A percentile compares a stretch with the other conserved stretches of the same genome.
Conservation (phyloP, 2,329 filamentous ascomycete genomes). For the Trematosphaeria pertusa region DNA sequence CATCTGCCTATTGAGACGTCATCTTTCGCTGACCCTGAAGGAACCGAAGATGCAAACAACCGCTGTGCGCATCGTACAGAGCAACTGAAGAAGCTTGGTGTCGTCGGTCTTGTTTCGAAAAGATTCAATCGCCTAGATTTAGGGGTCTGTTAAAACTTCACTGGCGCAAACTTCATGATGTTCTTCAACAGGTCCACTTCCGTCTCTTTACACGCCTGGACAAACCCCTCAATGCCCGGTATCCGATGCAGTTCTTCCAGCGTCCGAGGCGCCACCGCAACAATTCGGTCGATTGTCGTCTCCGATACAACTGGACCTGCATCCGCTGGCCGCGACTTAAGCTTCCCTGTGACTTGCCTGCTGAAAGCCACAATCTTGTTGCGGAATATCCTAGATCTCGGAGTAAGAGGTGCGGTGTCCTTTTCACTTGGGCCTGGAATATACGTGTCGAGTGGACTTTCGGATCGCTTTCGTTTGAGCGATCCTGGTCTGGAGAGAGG, state of each 20-base stretch:
- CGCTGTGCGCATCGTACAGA: too few relatives aligned
- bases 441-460: constrained; percentile 14
- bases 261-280: constrained; percentile 24
- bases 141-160: background rate
- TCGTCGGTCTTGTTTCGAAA: background rate
- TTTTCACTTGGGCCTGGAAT: background rate
- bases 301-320: constrained; percentile 26
- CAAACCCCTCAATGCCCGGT: constrained; percentile 30
- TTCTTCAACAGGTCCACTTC: constrained; percentile 33
- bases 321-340: constrained; percentile 7
- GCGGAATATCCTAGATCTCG: constrained; percentile 23
- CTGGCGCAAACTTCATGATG: constrained; percentile 32
- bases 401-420: constrained; percentile 8
- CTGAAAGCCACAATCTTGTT: constrained; percentile 43
- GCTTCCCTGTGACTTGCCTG: constrained; percentile 27
- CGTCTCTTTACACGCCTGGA: constrained; percentile 26
- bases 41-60: too few relatives aligned
- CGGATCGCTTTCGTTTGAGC: constrained; percentile 35
- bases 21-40: too few relatives aligned
- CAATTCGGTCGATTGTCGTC: constrained; percentile 30
- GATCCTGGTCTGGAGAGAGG: constrained; percentile 13
- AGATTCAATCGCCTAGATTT: background rate
- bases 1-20: too few relatives aligned
- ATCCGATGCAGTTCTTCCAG: constrained; percentile 31
- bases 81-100: too few relatives aligned